Base-by-base conservation (phyloP, 805 yeast genomes). In the Metschnikowia lunata region DNA sequence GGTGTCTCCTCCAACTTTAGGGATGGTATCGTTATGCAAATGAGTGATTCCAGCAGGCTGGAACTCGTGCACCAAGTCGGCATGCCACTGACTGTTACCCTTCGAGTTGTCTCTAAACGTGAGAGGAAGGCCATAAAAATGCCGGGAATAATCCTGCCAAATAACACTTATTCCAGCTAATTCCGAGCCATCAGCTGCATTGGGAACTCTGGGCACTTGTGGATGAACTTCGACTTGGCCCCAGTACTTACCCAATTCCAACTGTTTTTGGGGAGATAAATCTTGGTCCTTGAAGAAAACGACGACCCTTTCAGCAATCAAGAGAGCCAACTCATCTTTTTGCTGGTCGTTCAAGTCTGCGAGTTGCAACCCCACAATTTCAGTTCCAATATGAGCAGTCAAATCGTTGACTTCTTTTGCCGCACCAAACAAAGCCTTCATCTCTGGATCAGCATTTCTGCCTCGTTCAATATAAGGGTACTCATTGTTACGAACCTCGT, bases 41-140 rank as follows among this genome's bases (percentile, higher is more conserved):
- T 72, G 75, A 4, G 84, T 78, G 50, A 73, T 64, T 18, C 79
- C 80, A 2, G 83, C 76, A 6, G 83, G 82, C 44, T 75, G 77
- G 37, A 66, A 63, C 62, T 79, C 83, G 52, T 78, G 81, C 34
- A 73, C 73, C 40, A 79, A 66, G 56, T 78, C 82, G 7, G 80
- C 69, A 63, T 78, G 83, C 55, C 57, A 52, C 34, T 47, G 49
- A 26, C 52, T 26, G 39, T 49, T 51, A 1, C 64, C 64, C 14
- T 49, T 46, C 36, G 47, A 57, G 37, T 61, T 50, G 35, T 57
- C 52, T 49, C 58, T 66, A 57, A 61, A 67, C 8, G 60, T 55
- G 37, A 63, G 50, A 11, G 58, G 56, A 36, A 63, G 53, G 1
- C 52, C 52, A 38, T 40, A 45, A 26, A 62, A 60, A 28, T 58